These are phyloP conservation scores for Pisolithus thermaeus DNA, from an alignment of 1,284 basidiomycete genomes.

Conservation along the genomic window DNA sequence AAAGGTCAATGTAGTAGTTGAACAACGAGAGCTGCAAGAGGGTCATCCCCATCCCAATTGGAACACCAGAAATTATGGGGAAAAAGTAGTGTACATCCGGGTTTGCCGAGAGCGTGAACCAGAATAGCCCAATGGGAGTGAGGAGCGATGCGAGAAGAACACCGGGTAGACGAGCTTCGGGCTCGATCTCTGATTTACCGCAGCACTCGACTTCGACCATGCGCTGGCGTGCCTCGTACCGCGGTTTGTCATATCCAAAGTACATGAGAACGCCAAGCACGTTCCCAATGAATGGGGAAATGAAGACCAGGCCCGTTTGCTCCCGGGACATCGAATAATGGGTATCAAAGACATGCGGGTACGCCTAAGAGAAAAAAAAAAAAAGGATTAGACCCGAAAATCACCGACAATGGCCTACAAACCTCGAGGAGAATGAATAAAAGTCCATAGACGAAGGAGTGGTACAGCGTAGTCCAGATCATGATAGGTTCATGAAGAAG, in stretches of 20 bases:
- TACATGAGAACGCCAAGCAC: constrained; percentile 21
- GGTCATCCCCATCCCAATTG: constrained; percentile 25
- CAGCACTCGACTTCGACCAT: constrained; percentile 8
- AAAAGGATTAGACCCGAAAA: not conserved
- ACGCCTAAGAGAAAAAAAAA: constrained; percentile 13
- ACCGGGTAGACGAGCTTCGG: constrained; percentile 22
- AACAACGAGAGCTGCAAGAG: constrained; percentile 23
- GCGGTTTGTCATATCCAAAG: constrained; percentile 19
- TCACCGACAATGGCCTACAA: not conserved
- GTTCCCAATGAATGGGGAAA: constrained; percentile 22
- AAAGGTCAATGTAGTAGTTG: constrained; percentile 28
- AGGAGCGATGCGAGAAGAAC: constrained; percentile 17
- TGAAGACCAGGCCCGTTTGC: constrained; percentile 18
- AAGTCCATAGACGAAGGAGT: constrained; percentile 21
- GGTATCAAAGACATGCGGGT: constrained; percentile 19
- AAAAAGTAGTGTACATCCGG: constrained; percentile 14
- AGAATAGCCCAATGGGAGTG: constrained; percentile 24
- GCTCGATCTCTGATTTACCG: constrained; percentile 12
- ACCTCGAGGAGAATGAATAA: constrained; percentile 25
- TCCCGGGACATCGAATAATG: constrained; percentile 21
- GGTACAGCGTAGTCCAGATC: constrained; percentile 21
- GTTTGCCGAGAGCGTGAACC: constrained; percentile 22
- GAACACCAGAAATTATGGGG: constrained; percentile 22
- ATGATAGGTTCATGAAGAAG: constrained; percentile 21
- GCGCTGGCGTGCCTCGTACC: constrained; percentile 11